Evolutionary conservation across 176 grass and related monocot genomes (phyloP).

Genomic region (Chrysopogon serrulatus): DNA sequence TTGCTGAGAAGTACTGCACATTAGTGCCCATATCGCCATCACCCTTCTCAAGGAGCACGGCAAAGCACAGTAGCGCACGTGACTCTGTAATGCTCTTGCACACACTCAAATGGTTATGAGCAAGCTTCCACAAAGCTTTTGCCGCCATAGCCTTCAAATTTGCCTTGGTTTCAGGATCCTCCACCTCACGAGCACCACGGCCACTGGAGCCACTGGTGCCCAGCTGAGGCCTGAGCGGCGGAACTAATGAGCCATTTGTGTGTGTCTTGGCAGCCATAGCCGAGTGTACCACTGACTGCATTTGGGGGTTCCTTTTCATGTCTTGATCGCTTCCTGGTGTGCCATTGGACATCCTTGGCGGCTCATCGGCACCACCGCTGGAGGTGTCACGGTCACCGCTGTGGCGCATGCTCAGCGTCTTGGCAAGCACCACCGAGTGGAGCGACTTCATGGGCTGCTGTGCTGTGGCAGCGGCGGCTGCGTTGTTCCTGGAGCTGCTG

Average conservation of each 20-base stretch:
- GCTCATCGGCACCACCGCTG: neutral
- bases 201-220: constrained; percentile 35
- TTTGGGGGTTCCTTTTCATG: constrained; percentile 35
- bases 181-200: constrained; percentile 37
- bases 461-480: neutral
- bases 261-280: constrained; percentile 51
- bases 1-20: constrained; percentile 58
- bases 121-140: constrained; percentile 67
- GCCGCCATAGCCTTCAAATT: constrained; percentile 84
- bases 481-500: constrained; percentile 36
- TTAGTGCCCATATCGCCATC: constrained; percentile 41
- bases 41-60: constrained; percentile 81
- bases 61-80: constrained; percentile 78
- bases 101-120: constrained; percentile 52
- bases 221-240: constrained; percentile 26
- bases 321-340: neutral
- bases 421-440: constrained; percentile 67
- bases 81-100: constrained; percentile 92
- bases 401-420: constrained; percentile 45
- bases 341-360: neutral
- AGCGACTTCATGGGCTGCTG: constrained; percentile 44
- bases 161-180: constrained; percentile 61
- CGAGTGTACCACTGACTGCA: constrained; percentile 73
- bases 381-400: neutral
- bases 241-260: constrained; percentile 16